phyloP scores from a whole-genome alignment of 2,329 filamentous ascomycete genomes.

The Rosellinia necatrix region DNA sequence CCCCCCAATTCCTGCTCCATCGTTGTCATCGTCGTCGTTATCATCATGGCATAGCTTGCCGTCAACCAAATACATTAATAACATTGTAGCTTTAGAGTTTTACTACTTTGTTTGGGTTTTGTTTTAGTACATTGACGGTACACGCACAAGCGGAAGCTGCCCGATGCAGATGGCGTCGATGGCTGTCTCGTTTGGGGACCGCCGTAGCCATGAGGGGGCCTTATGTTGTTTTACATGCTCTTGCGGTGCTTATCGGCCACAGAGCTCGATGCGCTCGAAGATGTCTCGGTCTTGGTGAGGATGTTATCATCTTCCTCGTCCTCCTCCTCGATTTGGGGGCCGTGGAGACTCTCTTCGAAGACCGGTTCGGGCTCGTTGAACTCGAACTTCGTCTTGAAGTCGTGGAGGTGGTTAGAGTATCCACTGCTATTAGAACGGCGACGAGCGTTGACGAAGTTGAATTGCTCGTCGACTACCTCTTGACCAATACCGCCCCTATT shows the following conservation, averaged over 20 bases:
- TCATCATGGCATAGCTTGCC: conserved; percentile 3
- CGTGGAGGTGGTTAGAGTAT: conserved; percentile 68
- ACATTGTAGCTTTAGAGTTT: conserved; percentile 22
- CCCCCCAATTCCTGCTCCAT: not conserved
- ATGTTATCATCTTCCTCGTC: conserved; percentile 65
- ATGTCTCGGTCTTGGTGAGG: conserved; percentile 60
- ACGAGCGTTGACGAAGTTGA: conserved; percentile 82
- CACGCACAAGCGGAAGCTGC: conserved; percentile 24
- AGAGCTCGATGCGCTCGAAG: conserved; percentile 64
- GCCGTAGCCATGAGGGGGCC: not conserved
- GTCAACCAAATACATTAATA: conserved; percentile 20
- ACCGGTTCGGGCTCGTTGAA: conserved; percentile 85
- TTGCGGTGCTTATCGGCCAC: conserved; percentile 53
- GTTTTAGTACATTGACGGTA: conserved; percentile 23
- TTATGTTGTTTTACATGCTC: conserved; percentile 24
- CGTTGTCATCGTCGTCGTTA: conserved; percentile 4
- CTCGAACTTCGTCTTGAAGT: conserved; percentile 98
- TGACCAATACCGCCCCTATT: conserved; percentile 80
- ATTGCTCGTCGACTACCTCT: conserved; percentile 82
- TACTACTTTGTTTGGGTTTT: conserved; percentile 24
- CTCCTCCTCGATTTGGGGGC: conserved; percentile 62
- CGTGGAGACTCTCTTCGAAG: conserved; percentile 86
- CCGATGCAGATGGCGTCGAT: conserved; percentile 9
- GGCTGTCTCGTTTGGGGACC: not conserved
- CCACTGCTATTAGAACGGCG: conserved; percentile 92